Conservation (phyloP, 176 grass and related monocot species). For the Tillandsia leiboldiana region DNA sequence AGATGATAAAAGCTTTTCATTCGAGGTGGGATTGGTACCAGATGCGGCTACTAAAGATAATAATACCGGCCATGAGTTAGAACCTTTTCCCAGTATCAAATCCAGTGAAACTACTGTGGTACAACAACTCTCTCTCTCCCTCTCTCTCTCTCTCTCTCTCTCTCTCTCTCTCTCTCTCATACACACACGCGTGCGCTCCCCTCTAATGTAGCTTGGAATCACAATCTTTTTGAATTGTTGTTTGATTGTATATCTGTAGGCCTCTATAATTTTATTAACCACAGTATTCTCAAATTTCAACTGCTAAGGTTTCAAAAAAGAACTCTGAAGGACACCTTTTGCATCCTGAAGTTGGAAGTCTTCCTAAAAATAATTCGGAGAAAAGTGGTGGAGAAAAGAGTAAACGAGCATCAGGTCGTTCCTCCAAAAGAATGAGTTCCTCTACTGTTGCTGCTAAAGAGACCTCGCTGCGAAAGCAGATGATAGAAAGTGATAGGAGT, state of each 20-base stretch:
- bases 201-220: not conserved
- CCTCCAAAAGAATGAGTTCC: constrained; percentile 16
- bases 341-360: constrained; percentile 23
- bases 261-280: not conserved
- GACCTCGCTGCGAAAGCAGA: constrained; percentile 19
- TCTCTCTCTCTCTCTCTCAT: not conserved
- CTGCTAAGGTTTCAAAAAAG: constrained; percentile 38
- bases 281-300: constrained; percentile 14
- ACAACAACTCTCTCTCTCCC: not conserved
- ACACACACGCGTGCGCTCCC: not conserved
- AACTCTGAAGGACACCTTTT: constrained; percentile 21
- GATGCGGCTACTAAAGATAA: constrained; percentile 45
- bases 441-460: constrained; percentile 29
- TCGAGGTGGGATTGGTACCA: constrained; percentile 47
- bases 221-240: not conserved
- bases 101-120: constrained; percentile 44
- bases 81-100: constrained; percentile 34
- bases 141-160: not conserved
- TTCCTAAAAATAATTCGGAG: constrained; percentile 25
- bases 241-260: not conserved
- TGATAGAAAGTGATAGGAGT: constrained; percentile 35
- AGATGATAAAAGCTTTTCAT: constrained; percentile 82
- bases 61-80: constrained; percentile 37
- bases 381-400: constrained; percentile 33
- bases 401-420: constrained; percentile 9